These are phyloP conservation scores for Rhazya stricta DNA, from an alignment of 257 asterid genomes.

Conservation along the genomic window DNA sequence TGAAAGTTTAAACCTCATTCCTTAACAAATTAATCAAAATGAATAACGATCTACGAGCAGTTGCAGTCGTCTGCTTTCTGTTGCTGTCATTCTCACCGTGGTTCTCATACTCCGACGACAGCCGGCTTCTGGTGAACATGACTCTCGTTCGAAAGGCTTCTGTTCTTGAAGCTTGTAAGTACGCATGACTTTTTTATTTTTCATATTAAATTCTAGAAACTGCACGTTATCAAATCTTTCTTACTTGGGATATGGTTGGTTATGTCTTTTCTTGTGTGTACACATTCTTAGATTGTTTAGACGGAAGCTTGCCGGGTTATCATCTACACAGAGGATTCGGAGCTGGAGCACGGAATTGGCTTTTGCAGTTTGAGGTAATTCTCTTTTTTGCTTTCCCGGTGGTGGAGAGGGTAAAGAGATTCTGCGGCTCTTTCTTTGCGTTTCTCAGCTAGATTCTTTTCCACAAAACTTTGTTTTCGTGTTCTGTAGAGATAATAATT, in stretches of 20 bases:
- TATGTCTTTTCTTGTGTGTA: not conserved
- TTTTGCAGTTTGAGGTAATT: conserved; percentile 88
- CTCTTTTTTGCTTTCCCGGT: conserved; percentile 15
- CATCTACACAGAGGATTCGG: conserved; percentile 87
- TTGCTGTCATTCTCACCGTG: conserved; percentile 12
- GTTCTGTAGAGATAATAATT: not conserved
- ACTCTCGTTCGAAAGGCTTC: conserved; percentile 29
- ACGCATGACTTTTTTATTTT: not conserved
- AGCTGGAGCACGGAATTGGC: conserved; percentile 82
- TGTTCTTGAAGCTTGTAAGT: conserved; percentile 20
- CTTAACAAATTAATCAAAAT: not conserved
- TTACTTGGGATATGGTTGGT: not conserved
- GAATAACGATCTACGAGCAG: not conserved
- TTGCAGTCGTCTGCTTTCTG: conserved; percentile 6
- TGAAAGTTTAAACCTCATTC: not conserved
- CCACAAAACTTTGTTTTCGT: not conserved
- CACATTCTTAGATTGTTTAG: conserved; percentile 70
- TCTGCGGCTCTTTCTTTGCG: not conserved
- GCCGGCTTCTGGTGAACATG: conserved; percentile 26
- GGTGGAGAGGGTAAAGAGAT: conserved; percentile 20
- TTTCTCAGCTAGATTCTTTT: not conserved
- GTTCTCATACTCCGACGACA: not conserved
- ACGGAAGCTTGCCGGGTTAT: conserved; percentile 92
- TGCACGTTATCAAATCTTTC: not conserved
- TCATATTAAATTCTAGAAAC: not conserved